phyloP scores from a whole-genome alignment of 495 filamentous ascomycete genomes.

The Saxophila tyrrhenica region DNA sequence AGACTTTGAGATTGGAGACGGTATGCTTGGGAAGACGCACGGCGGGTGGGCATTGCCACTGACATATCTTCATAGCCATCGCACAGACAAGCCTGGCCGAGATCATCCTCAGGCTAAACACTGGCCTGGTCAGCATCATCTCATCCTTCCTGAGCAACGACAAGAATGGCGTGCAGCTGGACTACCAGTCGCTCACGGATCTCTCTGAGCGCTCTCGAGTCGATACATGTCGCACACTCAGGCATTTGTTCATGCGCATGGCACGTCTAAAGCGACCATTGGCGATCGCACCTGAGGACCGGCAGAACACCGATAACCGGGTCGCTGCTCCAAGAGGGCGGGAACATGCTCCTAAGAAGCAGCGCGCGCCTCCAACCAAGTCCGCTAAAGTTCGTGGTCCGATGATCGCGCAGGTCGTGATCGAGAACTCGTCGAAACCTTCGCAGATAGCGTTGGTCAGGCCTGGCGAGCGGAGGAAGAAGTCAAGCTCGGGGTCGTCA shows the following conservation, averaged over 20 bases:
- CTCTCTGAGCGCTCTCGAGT: conserved; percentile 28
- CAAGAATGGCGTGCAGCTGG: conserved; percentile 20
- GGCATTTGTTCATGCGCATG: conserved; percentile 25
- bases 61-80: conserved; percentile 23
- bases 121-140: conserved; percentile 34
- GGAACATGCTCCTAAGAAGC: neutral
- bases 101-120: conserved; percentile 31
- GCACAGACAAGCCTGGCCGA: conserved; percentile 30
- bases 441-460: conserved; percentile 17
- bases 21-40: too few relatives aligned
- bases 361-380: neutral
- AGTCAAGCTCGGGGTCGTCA: neutral
- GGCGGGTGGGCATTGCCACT: too few relatives aligned
- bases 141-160: conserved; percentile 27
- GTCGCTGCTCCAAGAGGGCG: too few relatives aligned
- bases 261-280: conserved; percentile 14
- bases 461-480: conserved; percentile 10
- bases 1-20: conserved; percentile 27
- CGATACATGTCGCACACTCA: conserved; percentile 27
- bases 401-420: conserved; percentile 9
- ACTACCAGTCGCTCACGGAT: conserved; percentile 29
- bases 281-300: conserved; percentile 4
- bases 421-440: conserved; percentile 12
- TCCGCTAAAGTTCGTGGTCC: conserved; percentile 5
- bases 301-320: neutral